Conservation (phyloP, 2,329 filamentous ascomycete species). For the Pseudogymnoascus sp. region DNA sequence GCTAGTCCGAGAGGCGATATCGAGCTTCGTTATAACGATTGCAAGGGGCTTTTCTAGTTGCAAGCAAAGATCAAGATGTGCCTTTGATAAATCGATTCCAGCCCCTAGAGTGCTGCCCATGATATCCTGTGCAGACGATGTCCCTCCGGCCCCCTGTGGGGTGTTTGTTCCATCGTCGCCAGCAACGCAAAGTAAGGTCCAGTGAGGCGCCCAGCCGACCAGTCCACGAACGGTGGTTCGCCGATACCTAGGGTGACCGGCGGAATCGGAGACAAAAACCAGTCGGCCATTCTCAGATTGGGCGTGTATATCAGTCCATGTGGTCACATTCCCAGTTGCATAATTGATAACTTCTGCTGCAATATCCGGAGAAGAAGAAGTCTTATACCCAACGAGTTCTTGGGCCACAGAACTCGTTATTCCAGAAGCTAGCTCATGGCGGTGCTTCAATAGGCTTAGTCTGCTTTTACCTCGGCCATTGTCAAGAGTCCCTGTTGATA, state of each 20-base stretch:
- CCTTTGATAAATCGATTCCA: conserved; percentile 64
- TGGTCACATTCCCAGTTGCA: conserved; percentile 74
- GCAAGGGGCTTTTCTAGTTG: conserved; percentile 70
- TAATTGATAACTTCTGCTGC: conserved; percentile 63
- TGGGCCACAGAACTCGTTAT: conserved; percentile 92
- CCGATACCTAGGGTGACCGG: conserved; percentile 80
- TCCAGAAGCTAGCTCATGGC: conserved; percentile 85
- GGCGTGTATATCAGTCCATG: conserved; percentile 91
- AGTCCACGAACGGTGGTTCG: conserved; percentile 82
- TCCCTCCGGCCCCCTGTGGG: conserved; percentile 28
- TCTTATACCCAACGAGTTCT: conserved; percentile 79
- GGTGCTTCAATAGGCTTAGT: conserved; percentile 80
- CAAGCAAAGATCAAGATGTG: conserved; percentile 78
- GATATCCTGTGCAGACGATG: conserved; percentile 43
- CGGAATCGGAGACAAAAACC: conserved; percentile 85
- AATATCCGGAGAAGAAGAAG: conserved; percentile 27
- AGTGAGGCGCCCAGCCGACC: conserved; percentile 94
- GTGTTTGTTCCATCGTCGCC: conserved; percentile 59
- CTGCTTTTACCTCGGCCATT: conserved; percentile 89
- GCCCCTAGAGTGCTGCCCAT: conserved; percentile 42
- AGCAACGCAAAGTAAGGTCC: conserved; percentile 80
- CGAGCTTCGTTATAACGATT: conserved; percentile 84
- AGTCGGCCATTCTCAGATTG: conserved; percentile 65
- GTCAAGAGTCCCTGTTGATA: conserved; percentile 81
- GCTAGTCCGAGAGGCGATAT: conserved; percentile 67